These are phyloP conservation scores for Nitzschia sp. DNA, from an alignment of 108 stramenopile genomes.

Conservation along the genomic window DNA sequence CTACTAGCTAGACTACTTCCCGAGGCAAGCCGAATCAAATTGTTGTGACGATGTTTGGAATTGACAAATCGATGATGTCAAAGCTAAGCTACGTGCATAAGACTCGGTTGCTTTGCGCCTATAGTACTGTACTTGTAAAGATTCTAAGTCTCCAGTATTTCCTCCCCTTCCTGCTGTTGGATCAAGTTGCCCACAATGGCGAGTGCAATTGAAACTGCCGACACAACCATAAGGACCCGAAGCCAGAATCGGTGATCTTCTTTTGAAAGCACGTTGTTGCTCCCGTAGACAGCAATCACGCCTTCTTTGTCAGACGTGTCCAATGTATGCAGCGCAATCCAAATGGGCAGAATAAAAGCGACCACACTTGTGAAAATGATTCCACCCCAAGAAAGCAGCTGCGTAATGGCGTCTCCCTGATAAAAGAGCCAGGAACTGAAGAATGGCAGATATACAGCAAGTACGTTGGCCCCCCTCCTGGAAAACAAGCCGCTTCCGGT, in stretches of 20 bases:
- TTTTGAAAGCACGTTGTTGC: slow-evolving; percentile 12
- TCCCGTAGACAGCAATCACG: slow-evolving; percentile 42
- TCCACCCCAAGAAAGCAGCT: slow-evolving; percentile 60
- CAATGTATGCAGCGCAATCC: slow-evolving; percentile 48
- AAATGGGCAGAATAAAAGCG: slow-evolving; percentile 66
- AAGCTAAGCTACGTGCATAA: too few relatives aligned
- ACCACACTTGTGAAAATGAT: slow-evolving; percentile 60
- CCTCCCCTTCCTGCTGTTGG: background rate
- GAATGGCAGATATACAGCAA: slow-evolving; percentile 68
- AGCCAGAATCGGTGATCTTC: slow-evolving; percentile 20
- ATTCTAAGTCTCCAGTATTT: background rate
- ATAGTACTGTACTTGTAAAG: too few relatives aligned
- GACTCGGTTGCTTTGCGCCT: too few relatives aligned
- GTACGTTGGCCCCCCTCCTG: slow-evolving; percentile 29
- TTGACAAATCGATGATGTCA: too few relatives aligned
- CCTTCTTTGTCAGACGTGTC: slow-evolving; percentile 29
- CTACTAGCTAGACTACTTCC: too few relatives aligned
- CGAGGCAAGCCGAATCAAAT: too few relatives aligned
- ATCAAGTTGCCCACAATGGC: slow-evolving; percentile 42
- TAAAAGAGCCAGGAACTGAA: slow-evolving; percentile 60
- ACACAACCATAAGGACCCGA: slow-evolving; percentile 25
- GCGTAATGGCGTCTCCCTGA: slow-evolving; percentile 44
- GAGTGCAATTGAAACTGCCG: slow-evolving; percentile 28
- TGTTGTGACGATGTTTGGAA: too few relatives aligned
- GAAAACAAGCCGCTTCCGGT: slow-evolving; percentile 46